Conservation (phyloP, 1,284 basidiomycete genomes). For the Volvariella surrecta region DNA sequence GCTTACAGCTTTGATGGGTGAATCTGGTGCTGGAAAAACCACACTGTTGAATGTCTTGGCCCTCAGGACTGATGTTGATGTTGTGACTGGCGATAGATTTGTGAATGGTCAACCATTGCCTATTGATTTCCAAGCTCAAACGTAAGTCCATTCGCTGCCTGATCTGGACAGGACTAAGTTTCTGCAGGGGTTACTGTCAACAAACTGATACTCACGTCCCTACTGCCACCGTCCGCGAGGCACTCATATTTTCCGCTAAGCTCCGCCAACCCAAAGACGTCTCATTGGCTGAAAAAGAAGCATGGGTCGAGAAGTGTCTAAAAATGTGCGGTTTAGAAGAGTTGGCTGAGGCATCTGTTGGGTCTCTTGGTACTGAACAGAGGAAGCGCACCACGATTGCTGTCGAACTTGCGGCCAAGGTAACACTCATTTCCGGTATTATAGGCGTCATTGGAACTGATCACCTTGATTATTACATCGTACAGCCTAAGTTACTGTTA, state of each 20-base stretch:
- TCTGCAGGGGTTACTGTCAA: conserved; percentile 55
- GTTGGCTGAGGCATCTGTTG: conserved; percentile 71
- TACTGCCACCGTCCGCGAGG: conserved; percentile 76
- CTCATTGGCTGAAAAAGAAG: conserved; percentile 65
- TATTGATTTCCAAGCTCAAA: conserved; percentile 67
- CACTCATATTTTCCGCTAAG: conserved; percentile 75
- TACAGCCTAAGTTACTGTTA: conserved; percentile 58
- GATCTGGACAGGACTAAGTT: no score
- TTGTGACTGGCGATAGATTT: conserved; percentile 72
- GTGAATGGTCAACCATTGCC: conserved; percentile 73
- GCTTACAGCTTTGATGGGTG: conserved; percentile 73
- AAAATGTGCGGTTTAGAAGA: conserved; percentile 71
- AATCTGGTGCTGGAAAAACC: conserved; percentile 77
- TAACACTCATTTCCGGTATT: conserved; percentile 17
- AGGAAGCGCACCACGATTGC: conserved; percentile 78
- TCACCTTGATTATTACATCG: conserved; percentile 12
- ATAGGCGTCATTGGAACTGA: conserved; percentile 22
- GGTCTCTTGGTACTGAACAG: conserved; percentile 68
- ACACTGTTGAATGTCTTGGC: conserved; percentile 82
- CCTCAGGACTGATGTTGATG: conserved; percentile 69
- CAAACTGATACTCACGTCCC: conserved; percentile 77
- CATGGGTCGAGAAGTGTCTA: conserved; percentile 77
- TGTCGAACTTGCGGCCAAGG: conserved; percentile 74
- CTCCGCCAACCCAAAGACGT: conserved; percentile 71
- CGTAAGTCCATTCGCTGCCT: conserved; percentile 13